Conservation (phyloP, 2,329 filamentous ascomycete species). For the Diaporthe ampelina region DNA sequence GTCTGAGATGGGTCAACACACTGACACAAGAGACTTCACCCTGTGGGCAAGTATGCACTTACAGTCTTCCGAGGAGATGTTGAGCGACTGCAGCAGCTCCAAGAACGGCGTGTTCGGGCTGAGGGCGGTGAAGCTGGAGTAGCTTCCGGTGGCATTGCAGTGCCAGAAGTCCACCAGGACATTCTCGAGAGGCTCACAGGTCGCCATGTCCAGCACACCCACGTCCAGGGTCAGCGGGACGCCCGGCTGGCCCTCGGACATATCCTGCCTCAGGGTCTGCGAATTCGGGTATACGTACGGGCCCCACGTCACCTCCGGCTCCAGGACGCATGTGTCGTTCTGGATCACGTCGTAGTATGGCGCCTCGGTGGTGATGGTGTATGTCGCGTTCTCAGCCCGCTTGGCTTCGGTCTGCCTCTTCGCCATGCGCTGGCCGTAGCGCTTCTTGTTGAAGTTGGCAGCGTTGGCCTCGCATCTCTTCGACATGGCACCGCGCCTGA, state of each 20-base stretch:
- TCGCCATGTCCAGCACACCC: conserved; percentile 35
- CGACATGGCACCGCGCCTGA: conserved; percentile 26
- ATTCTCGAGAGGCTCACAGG: conserved; percentile 35
- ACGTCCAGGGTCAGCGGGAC: conserved; percentile 35
- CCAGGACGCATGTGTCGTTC: conserved; percentile 37
- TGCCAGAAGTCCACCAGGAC: conserved; percentile 38
- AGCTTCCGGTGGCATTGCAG: conserved; percentile 28
- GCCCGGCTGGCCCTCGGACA: conserved; percentile 32
- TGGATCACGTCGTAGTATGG: conserved; percentile 38
- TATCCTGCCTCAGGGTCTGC: conserved; percentile 34
- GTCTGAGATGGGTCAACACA: not conserved
- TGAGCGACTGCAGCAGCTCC: conserved; percentile 16
- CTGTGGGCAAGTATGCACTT: not conserved
- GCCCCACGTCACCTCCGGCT: conserved; percentile 34
- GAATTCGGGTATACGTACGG: conserved; percentile 33
- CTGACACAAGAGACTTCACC: too few relatives aligned
- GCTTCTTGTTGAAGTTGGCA: conserved; percentile 34
- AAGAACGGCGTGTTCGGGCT: conserved; percentile 30
- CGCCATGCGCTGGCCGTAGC: conserved; percentile 21
- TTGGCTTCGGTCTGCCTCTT: conserved; percentile 26
- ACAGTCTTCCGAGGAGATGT: conserved; percentile 22
- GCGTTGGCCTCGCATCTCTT: conserved; percentile 36
- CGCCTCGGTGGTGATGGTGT: conserved; percentile 33
- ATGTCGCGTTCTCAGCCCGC: conserved; percentile 24
- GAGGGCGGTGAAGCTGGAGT: conserved; percentile 30